phyloP scores from a whole-genome alignment of 352 stramenopile genomes.

The Pythium guiyangense region DNA sequence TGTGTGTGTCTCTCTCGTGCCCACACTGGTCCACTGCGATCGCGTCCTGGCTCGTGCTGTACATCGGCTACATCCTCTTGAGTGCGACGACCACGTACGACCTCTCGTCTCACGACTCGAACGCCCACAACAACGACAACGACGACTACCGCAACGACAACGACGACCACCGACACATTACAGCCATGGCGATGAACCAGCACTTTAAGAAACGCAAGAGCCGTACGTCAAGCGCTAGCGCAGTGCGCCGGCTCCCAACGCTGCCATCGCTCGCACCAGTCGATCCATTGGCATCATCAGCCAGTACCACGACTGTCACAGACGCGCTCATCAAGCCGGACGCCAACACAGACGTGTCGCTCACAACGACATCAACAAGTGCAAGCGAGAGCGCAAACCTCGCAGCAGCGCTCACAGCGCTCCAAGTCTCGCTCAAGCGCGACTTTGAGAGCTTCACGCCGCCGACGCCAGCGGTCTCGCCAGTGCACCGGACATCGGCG shows the following conservation, averaged over 20 bases:
- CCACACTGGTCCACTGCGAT: no score
- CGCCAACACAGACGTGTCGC: conserved; percentile 9
- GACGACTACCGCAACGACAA: no score
- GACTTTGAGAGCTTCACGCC: conserved; percentile 67
- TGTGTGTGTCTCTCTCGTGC: no score
- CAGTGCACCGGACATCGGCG: conserved; percentile 32
- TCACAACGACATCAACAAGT: conserved; percentile 3
- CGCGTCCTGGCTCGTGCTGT: no score
- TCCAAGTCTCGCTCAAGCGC: conserved; percentile 75
- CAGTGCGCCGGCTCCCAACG: not conserved
- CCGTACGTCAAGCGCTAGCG: conserved; percentile 21
- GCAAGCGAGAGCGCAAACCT: conserved; percentile 56
- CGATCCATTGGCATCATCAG: not conserved
- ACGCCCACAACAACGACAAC: conserved; percentile 1
- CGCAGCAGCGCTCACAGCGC: conserved; percentile 48
- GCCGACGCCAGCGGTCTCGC: conserved; percentile 65
- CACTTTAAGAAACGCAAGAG: conserved; percentile 72
- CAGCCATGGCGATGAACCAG: conserved; percentile 51
- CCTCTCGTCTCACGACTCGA: conserved; percentile 4
- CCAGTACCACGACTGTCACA: not conserved
- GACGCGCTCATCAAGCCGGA: conserved; percentile 3
- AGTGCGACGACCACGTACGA: no score
- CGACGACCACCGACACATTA: no score
- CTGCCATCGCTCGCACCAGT: conserved; percentile 1
- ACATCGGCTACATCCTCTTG: no score